A percentile compares a stretch with the other conserved stretches of the same genome.
Conservation (phyloP, 2,329 filamentous ascomycete genomes). For the Colletotrichum truncatum region DNA sequence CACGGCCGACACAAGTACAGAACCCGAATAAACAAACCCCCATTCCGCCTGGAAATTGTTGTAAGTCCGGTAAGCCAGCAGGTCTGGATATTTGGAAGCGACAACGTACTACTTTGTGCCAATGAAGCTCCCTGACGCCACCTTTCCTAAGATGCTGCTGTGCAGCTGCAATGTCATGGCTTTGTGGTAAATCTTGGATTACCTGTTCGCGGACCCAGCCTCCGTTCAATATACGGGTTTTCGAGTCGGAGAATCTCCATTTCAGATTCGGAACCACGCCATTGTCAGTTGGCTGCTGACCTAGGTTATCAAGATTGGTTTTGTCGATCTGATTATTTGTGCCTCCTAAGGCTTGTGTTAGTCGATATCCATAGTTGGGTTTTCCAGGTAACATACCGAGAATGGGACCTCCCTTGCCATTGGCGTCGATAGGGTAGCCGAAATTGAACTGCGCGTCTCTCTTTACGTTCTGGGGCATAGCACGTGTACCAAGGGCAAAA, state of each 20-base stretch:
- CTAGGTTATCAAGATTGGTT: constrained; percentile 71
- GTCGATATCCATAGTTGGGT: not conserved
- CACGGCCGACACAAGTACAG: constrained; percentile 67
- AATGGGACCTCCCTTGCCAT: constrained; percentile 67
- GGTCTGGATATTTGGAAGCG: not conserved
- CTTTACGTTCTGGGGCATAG: constrained; percentile 1
- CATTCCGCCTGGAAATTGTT: constrained; percentile 64
- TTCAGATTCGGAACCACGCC: constrained; percentile 74
- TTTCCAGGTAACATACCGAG: constrained; percentile 53
- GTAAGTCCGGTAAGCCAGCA: not conserved
- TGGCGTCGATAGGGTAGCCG: constrained; percentile 65
- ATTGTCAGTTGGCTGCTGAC: constrained; percentile 67
- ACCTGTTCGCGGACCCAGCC: constrained; percentile 75
- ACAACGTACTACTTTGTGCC: constrained; percentile 69
- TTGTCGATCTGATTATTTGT: constrained; percentile 70
- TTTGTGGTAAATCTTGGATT: constrained; percentile 71
- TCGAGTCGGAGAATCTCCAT: constrained; percentile 75
- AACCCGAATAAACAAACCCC: constrained; percentile 69
- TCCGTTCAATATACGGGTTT: constrained; percentile 67
- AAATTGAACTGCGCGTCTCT: constrained; percentile 49
- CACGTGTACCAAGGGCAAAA: not conserved
- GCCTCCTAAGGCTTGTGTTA: constrained; percentile 57
- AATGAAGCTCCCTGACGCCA: constrained; percentile 72
- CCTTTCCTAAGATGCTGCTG: constrained; percentile 76
- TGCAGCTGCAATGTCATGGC: constrained; percentile 72